Percentiles rank a stretch among this genome's conserved stretches.
Evolutionary conservation across 768 basidiomycete species (phyloP).

Genomic region (Pisolithus microcarpus): DNA sequence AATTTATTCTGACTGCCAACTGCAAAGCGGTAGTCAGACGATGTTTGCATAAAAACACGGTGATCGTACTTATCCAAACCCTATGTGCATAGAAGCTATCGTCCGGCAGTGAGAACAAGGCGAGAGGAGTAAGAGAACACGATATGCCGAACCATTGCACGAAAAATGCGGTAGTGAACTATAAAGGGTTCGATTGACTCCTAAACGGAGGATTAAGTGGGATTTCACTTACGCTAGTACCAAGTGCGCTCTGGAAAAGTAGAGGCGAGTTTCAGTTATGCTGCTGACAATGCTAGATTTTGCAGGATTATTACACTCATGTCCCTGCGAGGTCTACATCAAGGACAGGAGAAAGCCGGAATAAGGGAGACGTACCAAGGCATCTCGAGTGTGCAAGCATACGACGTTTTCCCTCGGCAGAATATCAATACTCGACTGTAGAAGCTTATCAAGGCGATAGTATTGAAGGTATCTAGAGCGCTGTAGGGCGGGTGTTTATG

Average conservation of each 20-base stretch:
- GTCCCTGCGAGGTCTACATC: not conserved
- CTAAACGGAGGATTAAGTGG: too few relatives aligned
- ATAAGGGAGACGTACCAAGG: not conserved
- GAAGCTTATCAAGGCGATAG: not conserved
- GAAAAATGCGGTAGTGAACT: conserved; percentile 14
- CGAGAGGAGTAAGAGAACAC: not conserved
- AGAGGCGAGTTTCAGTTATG: too few relatives aligned
- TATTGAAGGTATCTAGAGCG: not conserved
- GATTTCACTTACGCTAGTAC: conserved; percentile 3
- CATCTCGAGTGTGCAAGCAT: not conserved
- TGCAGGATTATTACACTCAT: not conserved
- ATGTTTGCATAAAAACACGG: not conserved
- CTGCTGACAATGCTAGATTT: not conserved
- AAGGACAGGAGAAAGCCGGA: not conserved
- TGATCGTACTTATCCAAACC: conserved; percentile 19
- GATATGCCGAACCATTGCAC: conserved; percentile 13
- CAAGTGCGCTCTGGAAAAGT: not conserved
- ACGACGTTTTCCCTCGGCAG: not conserved
- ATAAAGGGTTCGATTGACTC: not conserved
- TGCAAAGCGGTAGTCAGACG: not conserved
- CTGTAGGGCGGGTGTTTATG: not conserved
- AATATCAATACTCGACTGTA: not conserved
- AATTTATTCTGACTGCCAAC: conserved; percentile 15
- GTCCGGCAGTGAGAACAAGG: not conserved
- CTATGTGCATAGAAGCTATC: conserved; percentile 20